Conservation (phyloP, 176 grass and related monocot species). For the Alopecurus myosuroides region DNA sequence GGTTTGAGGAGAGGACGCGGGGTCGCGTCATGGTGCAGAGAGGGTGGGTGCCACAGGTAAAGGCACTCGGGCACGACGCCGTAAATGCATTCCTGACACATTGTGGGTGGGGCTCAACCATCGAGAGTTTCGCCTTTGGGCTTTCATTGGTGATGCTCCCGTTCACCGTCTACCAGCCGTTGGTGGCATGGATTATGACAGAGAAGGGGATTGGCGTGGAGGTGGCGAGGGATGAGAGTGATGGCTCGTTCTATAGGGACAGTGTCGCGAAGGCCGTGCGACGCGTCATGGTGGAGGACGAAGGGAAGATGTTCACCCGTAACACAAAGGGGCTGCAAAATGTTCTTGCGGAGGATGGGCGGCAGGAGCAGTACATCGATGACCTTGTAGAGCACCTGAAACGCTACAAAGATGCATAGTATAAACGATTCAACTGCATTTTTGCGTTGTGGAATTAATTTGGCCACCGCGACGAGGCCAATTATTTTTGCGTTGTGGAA, state of each 20-base stretch:
- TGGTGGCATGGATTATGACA: background rate
- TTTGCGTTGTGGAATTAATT: background rate
- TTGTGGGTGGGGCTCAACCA: background rate
- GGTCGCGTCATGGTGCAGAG: background rate
- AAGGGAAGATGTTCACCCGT: too few relatives aligned
- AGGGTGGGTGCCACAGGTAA: background rate
- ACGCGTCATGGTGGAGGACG: too few relatives aligned
- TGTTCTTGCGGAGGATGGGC: background rate
- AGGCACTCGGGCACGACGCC: background rate
- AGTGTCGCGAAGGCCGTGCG: too few relatives aligned
- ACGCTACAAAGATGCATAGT: background rate
- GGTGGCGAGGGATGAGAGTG: background rate
- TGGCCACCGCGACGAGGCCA: too few relatives aligned
- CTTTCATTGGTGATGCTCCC: background rate
- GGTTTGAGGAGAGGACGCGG: background rate
- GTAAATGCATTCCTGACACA: background rate
- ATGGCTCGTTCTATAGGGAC: too few relatives aligned
- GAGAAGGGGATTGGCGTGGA: background rate
- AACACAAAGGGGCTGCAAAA: background rate
- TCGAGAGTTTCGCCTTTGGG: background rate
- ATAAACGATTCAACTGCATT: background rate
- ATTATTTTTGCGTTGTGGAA: too few relatives aligned
- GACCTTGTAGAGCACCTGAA: background rate
- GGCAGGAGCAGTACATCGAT: background rate
- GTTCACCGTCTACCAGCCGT: background rate